Conservation (phyloP, 352 stramenopile species). For the Pythium monospermum region DNA sequence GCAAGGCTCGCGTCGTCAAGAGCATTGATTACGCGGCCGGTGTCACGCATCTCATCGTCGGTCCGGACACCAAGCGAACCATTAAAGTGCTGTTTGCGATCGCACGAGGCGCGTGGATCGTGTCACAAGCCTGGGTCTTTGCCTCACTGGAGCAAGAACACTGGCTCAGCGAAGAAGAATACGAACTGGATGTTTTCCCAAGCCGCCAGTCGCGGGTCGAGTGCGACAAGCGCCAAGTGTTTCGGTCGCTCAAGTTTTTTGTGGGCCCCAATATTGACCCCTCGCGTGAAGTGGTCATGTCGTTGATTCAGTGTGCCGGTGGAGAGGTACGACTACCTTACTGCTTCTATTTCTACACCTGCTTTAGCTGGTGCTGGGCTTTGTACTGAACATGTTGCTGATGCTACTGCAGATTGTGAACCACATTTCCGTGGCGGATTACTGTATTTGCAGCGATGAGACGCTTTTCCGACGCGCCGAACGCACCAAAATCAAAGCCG, state of each 20-base stretch:
- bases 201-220: conserved; percentile 40
- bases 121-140: conserved; percentile 77
- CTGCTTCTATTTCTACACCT: too few relatives aligned
- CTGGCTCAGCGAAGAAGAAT: conserved; percentile 68
- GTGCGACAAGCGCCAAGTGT: conserved; percentile 49
- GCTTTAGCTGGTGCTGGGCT: not conserved
- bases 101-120: conserved; percentile 72
- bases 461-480: conserved; percentile 55
- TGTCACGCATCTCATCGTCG: conserved; percentile 76
- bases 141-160: conserved; percentile 64
- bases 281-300: conserved; percentile 65
- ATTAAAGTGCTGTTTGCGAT: conserved; percentile 86
- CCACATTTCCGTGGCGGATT: conserved; percentile 58
- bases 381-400: not conserved
- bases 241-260: conserved; percentile 61
- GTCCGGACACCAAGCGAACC: conserved; percentile 58
- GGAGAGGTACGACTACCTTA: conserved; percentile 41
- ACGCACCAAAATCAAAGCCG: conserved; percentile 47
- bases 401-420: conserved; percentile 48
- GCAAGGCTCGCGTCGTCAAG: conserved; percentile 74
- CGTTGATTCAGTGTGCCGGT: conserved; percentile 65
- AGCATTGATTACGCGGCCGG: conserved; percentile 62
- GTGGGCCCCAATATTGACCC: conserved; percentile 68
- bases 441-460: conserved; percentile 63
- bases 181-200: conserved; percentile 49